Conservation (phyloP, 2,329 filamentous ascomycete genomes). For the Ramichloridium luteum region DNA sequence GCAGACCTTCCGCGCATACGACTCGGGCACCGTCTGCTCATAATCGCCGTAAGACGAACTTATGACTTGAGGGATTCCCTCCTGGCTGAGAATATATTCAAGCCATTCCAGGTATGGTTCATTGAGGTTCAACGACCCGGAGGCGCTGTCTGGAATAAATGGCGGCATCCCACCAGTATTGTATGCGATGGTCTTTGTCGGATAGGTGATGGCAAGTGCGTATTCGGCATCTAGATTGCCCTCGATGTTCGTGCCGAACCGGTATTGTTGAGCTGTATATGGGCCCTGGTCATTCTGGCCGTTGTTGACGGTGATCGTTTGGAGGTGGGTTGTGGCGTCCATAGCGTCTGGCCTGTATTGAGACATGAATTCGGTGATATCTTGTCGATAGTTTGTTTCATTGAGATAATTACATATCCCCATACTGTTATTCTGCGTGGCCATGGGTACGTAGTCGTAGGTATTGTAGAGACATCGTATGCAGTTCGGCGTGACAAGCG, state of each 20-base stretch:
- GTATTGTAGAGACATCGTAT: constrained; percentile 43
- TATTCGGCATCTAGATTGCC: constrained; percentile 55
- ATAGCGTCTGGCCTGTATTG: constrained; percentile 41
- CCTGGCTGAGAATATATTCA: constrained; percentile 41
- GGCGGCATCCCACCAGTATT: constrained; percentile 48
- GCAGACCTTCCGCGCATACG: constrained; percentile 50
- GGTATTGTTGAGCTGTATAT: constrained; percentile 23
- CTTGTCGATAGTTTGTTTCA: constrained; percentile 39
- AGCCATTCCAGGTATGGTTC: constrained; percentile 55
- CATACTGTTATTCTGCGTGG: constrained; percentile 31
- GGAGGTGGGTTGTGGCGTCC: constrained; percentile 42
- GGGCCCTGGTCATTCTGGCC: constrained; percentile 38
- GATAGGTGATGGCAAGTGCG: constrained; percentile 42
- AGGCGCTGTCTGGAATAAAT: constrained; percentile 33
- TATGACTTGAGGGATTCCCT: constrained; percentile 46
- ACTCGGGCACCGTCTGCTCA: constrained; percentile 47
- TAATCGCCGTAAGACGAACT: constrained; percentile 53
- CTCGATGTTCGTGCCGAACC: constrained; percentile 30
- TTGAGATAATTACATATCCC: constrained; percentile 37
- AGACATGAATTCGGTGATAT: constrained; percentile 45
- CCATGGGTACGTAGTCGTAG: constrained; percentile 39
- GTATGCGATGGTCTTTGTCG: constrained; percentile 45
- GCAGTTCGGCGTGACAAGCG: constrained; percentile 41
- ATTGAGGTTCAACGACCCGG: constrained; percentile 36
- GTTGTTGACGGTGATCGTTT: constrained; percentile 43